phyloP scores from a whole-genome alignment of 2,329 filamentous ascomycete species.

The Apiospora phragmitis region DNA sequence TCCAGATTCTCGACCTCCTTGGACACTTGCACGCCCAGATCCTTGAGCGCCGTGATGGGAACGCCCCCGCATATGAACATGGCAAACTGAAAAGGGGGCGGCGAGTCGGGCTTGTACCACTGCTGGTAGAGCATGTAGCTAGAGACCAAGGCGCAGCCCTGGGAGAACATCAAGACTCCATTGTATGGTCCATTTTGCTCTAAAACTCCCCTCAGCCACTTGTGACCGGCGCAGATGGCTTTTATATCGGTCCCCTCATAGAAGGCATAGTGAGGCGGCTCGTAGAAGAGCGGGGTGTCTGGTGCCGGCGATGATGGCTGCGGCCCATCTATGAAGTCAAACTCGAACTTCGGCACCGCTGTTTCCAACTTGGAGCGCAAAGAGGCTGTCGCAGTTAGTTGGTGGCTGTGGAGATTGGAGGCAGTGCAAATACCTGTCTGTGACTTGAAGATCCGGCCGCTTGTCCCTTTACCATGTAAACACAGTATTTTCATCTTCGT shows the following conservation, averaged over 20 bases:
- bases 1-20: conserved; percentile 28
- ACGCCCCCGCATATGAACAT: conserved; percentile 42
- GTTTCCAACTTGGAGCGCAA: conserved; percentile 12
- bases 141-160: conserved; percentile 38
- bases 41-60: conserved; percentile 34
- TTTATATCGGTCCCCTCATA: conserved; percentile 21
- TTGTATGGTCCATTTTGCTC: conserved; percentile 27
- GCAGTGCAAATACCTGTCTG: conserved; percentile 7
- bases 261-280: conserved; percentile 17
- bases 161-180: conserved; percentile 26
- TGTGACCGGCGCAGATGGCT: conserved; percentile 35
- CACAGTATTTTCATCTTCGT: conserved; percentile 9
- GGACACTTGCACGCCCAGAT: conserved; percentile 35
- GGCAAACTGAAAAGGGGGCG: conserved; percentile 38
- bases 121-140: conserved; percentile 41
- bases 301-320: conserved; percentile 12
- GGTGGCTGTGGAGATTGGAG: not conserved
- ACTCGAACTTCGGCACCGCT: conserved; percentile 10
- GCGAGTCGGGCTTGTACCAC: conserved; percentile 30
- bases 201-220: conserved; percentile 37
- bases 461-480: conserved; percentile 11
- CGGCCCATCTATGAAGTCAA: conserved; percentile 26
- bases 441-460: conserved; percentile 7
- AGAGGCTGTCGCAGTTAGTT: conserved; percentile 4
- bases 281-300: conserved; percentile 16